Evolutionary conservation across 1,139 yeast genomes (phyloP), one percentile per base, ranked within the genome.

Genomic region (Pichia terricola): DNA sequence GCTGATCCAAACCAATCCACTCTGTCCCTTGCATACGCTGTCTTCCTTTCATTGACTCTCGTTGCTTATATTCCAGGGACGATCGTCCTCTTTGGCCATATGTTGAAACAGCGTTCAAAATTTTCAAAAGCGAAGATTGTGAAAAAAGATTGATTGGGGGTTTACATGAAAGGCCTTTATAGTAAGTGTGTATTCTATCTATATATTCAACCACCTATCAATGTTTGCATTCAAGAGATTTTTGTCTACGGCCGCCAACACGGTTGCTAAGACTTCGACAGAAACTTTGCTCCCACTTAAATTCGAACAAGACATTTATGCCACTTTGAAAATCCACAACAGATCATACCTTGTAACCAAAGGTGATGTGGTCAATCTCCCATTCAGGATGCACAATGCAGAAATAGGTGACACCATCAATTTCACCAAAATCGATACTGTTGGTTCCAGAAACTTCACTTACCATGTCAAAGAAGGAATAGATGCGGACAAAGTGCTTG

Each of bases 271-370:
- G n/a, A 38, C 37, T 6, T 22, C 43, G 3, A 4, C 42, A 2
- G 33, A 40, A 9, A 35, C 40, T 25, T 39, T 46, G 10, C 35
- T 37, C n/a, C 47, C 50, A 3, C 65, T 89, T 51, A 84, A 81
- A 59, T 73, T 77, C 46, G 85, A 87, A 50, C 66, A 69, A 41
- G 72, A 75, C 50, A 66, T 91, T 38, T 91, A 88, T 59, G 98
- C 98, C 41, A 72, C 86, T 7, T 74, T 89, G 54, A 80, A 77
- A 56, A 74, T 94, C 40, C 94, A 88, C 66, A 79, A 82, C 61
- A 79, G 88, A 63, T 87, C 94, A 40, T 89, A 86, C 58, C 69
- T 91, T 50, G 94, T 94, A 26, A 88, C 98, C 26, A 77, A 81
- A 53, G 98, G 98, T 26, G 99, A 94, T 62, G 75, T 72, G 53